Base-by-base conservation (phyloP, 2,329 filamentous ascomycete genomes). In the Chaetomium globosum region DNA sequence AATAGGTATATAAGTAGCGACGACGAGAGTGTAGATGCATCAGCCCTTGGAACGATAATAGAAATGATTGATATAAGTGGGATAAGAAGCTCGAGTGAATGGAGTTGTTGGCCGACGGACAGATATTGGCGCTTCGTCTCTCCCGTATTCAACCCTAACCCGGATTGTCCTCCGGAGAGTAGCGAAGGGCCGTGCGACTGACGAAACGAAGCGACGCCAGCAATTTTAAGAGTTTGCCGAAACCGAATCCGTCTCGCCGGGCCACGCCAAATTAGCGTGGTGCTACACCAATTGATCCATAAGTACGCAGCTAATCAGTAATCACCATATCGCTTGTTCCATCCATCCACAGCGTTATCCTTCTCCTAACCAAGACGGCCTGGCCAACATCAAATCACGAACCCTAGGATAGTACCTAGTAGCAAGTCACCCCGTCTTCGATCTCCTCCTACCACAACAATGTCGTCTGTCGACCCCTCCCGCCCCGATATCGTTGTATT, bases 401-500 rank as follows among this genome's bases (percentile, higher is more conserved):
- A 49, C n/a, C n/a, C n/a, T n/a, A n/a, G n/a, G n/a, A n/a, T n/a
- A n/a, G n/a, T n/a, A 49, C 33, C 33, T 10, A 36, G 3, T 2
- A 26, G 26, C 26, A 26, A 26, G 26, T 26, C 33, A 31, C 26
- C 10, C 21, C 43, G 23, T 28, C 19, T 16, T 21, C 6, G 10
- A 26, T 23, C 21, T n/a, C 26, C 26, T 26, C 26, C 26, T 26
- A 26, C 26, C 26, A 51, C 21, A n/a, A 19, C 19, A 36, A 64
- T 65, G 63, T 65, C 58, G 1, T 49, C 59, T 12, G 33, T 59
- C 54, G 48, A 61, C 30, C 59, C 59, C n/a, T 28, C 13, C 61
- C 69, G 70, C 19, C 63, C 73, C 12, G 73, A 74, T 56, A 68
- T 74, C 53, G 63, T 70, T 36, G 68, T 71, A 59, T 74, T 73